Base-by-base conservation (phyloP, 257 asterid genomes). In the Coffea eugenioides region DNA sequence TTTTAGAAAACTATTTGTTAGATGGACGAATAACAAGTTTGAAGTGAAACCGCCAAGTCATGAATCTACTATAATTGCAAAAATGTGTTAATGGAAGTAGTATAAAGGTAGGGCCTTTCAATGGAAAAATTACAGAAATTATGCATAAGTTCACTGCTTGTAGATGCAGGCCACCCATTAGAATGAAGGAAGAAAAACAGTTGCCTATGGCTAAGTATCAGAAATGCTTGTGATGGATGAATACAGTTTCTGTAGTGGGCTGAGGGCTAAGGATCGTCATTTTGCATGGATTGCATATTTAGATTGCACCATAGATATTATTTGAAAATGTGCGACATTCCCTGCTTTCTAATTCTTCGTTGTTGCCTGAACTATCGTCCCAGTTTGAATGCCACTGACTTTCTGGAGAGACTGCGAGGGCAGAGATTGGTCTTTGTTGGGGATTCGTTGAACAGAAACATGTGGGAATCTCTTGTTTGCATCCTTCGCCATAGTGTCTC, bases 401-500 rank as follows among this genome's bases (percentile, higher is more conserved):
- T 95, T 87, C 95, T 95, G 68, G 91, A 85, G 93, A 89, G 97
- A 81, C 91, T 95, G 57, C 85, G 95, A 80, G 98, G 94, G 57
- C 83, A 92, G 72, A 93, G 87, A 81, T 87, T 94, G 76, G 93
- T 94, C 14, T 93, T 94, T 18, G 97, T 93, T 36, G 98, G 98
- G 65, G 98, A 94, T 83, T 94, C 98, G 0, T 89, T 94, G 77
- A 94, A 94, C 84, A 88, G 98, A 80, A 94, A 94, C 90, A 92
- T 93, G 98, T 94, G 98, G 98, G 98, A 94, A 83, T 93, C 98
- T 79, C 97, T 95, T 78, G 93, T 93, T 64, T 95, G 99, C 86
- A 79, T 89, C 21, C 97, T 95, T 78, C 97, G 97, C 76, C 91
- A 90, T 20, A 95, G 95, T 20, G 83, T 93, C 43, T 82, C 81